Percentiles rank a stretch among this genome's conserved stretches.
Evolutionary conservation across 805 yeast genomes (phyloP).

Genomic region (Kluyveromyces nonfermentans): DNA sequence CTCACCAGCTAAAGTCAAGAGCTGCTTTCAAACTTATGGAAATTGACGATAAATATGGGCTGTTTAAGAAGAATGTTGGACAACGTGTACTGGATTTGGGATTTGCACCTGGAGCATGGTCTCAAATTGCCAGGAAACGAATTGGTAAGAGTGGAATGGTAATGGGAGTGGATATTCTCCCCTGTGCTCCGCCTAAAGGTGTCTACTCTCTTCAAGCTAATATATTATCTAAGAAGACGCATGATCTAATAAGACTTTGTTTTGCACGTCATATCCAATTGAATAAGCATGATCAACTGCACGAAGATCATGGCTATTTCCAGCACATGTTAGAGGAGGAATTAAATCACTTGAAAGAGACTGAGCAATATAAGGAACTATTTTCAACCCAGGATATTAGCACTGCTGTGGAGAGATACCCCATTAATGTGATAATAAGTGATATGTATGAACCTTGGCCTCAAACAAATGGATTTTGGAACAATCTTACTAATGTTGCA

Average conservation of each 20-base stretch:
- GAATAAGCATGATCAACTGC: slow-evolving; percentile 29
- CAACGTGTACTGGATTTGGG: slow-evolving; percentile 77
- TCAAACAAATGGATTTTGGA: slow-evolving; percentile 42
- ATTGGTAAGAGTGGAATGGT: slow-evolving; percentile 45
- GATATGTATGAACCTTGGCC: slow-evolving; percentile 73
- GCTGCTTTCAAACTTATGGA: slow-evolving; percentile 88
- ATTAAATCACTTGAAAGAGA: slow-evolving; percentile 13
- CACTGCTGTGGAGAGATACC: slow-evolving; percentile 17
- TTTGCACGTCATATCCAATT: slow-evolving; percentile 31
- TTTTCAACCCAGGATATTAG: slow-evolving; percentile 11
- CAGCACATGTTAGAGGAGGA: slow-evolving; percentile 14
- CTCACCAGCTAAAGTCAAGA: slow-evolving; percentile 57
- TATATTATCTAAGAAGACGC: slow-evolving; percentile 61
- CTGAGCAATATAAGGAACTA: slow-evolving; percentile 24
- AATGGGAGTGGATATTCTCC: slow-evolving; percentile 75
- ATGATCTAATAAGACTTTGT: slow-evolving; percentile 41
- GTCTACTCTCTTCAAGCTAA: slow-evolving; percentile 80
- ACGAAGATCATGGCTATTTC: slow-evolving; percentile 19
- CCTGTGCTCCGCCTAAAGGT: slow-evolving; percentile 72
- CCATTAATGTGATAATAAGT: slow-evolving; percentile 62
- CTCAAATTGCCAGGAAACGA: slow-evolving; percentile 64
- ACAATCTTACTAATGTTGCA: slow-evolving; percentile 65
- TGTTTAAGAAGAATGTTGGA: slow-evolving; percentile 40
- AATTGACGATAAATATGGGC: slow-evolving; percentile 50
- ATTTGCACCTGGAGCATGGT: slow-evolving; percentile 93